Evolutionary conservation across 2,329 filamentous ascomycete species (phyloP).

Genomic region (Phaeophleospora eucalypticola): DNA sequence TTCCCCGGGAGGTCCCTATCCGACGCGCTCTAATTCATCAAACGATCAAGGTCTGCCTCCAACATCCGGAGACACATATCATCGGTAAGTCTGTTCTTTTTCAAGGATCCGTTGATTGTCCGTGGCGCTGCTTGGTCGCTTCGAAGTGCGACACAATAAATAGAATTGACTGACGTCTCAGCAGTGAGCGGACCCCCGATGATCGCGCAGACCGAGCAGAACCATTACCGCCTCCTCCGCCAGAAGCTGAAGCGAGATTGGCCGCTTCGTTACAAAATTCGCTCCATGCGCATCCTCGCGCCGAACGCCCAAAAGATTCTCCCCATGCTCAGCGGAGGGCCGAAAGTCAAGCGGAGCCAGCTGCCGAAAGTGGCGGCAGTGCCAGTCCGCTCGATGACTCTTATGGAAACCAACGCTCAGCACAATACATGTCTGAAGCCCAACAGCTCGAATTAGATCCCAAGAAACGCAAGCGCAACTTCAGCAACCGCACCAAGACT

Average conservation of each 20-base stretch:
- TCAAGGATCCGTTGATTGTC: too few species aligned
- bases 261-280: slow-evolving; percentile 49
- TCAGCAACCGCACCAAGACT: slow-evolving; percentile 93
- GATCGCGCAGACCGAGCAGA: slow-evolving; percentile 5
- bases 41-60: slow-evolving; percentile 1
- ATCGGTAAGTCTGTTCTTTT: slow-evolving; percentile 1
- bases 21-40: background rate
- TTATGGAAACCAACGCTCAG: slow-evolving; percentile 27
- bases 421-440: slow-evolving; percentile 28
- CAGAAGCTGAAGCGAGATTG: slow-evolving; percentile 38
- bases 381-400: slow-evolving; percentile 31
- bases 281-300: slow-evolving; percentile 2
- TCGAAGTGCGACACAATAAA: background rate
- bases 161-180: background rate
- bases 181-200: slow-evolving; percentile 17
- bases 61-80: slow-evolving; percentile 2
- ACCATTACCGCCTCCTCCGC: slow-evolving; percentile 20
- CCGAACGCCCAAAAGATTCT: too few species aligned
- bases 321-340: slow-evolving; percentile 23
- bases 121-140: too few species aligned
- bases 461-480: slow-evolving; percentile 72
- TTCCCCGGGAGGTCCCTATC: background rate
- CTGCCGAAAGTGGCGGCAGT: slow-evolving; percentile 9
- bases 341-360: slow-evolving; percentile 4
- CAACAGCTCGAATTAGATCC: slow-evolving; percentile 22